Conservation (phyloP, 805 yeast genomes). For the Jamesozyma gamospora region DNA sequence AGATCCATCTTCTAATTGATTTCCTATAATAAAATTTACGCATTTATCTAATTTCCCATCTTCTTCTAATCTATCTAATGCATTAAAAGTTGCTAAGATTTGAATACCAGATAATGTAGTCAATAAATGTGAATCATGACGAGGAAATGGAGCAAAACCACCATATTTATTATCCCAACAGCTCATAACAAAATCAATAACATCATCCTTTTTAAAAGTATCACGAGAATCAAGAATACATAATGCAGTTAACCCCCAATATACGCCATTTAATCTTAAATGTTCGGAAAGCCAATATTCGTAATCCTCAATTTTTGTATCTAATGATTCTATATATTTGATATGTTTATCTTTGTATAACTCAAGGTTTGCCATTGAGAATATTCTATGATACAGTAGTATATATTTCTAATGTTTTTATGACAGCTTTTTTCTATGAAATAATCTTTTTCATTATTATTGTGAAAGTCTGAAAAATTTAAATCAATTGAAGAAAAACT, state of each 20-base stretch:
- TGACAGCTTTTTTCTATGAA: too few species aligned
- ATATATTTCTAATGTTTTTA: too few species aligned
- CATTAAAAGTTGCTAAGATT: conserved; percentile 56
- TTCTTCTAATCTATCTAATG: conserved; percentile 36
- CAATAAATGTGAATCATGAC: conserved; percentile 80
- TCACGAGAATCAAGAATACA: conserved; percentile 46
- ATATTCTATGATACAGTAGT: too few species aligned
- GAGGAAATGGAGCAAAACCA: conserved; percentile 84
- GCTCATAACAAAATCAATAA: conserved; percentile 54
- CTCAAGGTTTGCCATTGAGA: not conserved
- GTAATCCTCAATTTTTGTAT: conserved; percentile 45
- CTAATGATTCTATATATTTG: conserved; percentile 44
- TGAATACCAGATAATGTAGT: conserved; percentile 85
- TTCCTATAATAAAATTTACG: conserved; percentile 30
- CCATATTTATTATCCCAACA: conserved; percentile 56
- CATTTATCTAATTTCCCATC: conserved; percentile 25
- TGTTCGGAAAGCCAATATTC: conserved; percentile 90
- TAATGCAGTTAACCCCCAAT: conserved; percentile 88
- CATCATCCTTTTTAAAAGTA: conserved; percentile 50
- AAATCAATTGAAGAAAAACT: too few species aligned
- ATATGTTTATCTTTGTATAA: conserved; percentile 43
- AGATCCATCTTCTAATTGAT: conserved; percentile 47
- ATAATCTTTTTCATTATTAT: too few species aligned
- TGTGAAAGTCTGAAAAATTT: too few species aligned
- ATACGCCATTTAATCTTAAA: conserved; percentile 78